Base-by-base conservation (phyloP, 1,139 yeast species). In the Scheffersomyces insectosa region DNA sequence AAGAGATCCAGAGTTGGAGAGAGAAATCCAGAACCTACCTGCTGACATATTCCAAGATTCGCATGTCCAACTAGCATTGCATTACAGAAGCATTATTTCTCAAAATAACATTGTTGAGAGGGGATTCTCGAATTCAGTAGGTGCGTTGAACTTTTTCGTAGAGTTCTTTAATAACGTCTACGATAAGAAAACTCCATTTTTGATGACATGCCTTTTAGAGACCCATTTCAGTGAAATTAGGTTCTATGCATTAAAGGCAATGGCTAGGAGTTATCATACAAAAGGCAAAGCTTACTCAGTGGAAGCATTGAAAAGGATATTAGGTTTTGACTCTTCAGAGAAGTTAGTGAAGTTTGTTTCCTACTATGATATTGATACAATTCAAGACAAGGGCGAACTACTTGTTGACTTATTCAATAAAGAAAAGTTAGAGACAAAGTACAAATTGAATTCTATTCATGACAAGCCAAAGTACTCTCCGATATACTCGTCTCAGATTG, bases 1-100 rank as follows among this genome's bases (percentile, higher is more conserved):
- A 7, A 73, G 88, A 51, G 98, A 93, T 58, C 85, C 95, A 0
- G 98, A 90, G 55, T 68, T 88, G 36, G 97, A 88, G 51, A 73
- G 90, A 45, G 88, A 82, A 49, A 63, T 87, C 7, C 96, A 89
- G 60, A 70, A 72, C 8, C 64, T 91, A 33, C 97, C 98, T 0
- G 48, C 52, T 4, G 59, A 70, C 1, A 71, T 93, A 3, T 72
- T 82, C 36, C 61, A 75, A 15, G 77, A 85, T 53, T 67, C 70
- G 0, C 59, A 71, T n/a, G 82, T 95, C 5, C 93, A 86, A 56
- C 59, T 82, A 23, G 96, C 97, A 1, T 60, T 91, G 36, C 76
- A 77, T 56, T 67, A 93, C 42, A 75, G 97, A 49, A 77, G 80
- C 16, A 57, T 88, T 25, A 69, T 83, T 9, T 78, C 87, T 12